Conservation (phyloP, 192 early-diverging fungal species). For the Thamnidium elegans region DNA sequence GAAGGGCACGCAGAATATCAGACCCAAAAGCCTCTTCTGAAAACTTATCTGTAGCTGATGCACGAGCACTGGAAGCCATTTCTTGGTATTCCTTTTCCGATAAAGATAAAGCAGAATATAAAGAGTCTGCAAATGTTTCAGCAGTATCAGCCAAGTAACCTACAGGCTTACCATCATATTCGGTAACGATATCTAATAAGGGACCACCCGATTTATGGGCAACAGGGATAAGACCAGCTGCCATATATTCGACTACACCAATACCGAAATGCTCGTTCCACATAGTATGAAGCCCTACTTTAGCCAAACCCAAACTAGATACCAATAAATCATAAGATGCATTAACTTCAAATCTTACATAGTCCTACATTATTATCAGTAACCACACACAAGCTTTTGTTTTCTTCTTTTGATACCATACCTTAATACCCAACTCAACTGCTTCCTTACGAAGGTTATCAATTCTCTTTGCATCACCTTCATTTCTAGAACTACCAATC, state of each 20-base stretch:
- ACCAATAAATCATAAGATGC: constrained; percentile 69
- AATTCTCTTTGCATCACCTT: constrained; percentile 71
- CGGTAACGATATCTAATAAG: constrained; percentile 76
- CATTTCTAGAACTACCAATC: constrained; percentile 84
- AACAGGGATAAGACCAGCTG: constrained; percentile 77
- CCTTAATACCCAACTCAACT: constrained; percentile 52
- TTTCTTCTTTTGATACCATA: constrained; percentile 21
- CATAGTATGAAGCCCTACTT: constrained; percentile 95
- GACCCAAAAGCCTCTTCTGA: constrained; percentile 61
- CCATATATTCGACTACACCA: constrained; percentile 97
- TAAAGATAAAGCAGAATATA: constrained; percentile 48
- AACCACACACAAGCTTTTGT: neutral
- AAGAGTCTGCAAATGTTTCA: constrained; percentile 63
- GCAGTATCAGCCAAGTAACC: constrained; percentile 63
- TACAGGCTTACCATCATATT: constrained; percentile 41
- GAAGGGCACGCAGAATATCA: constrained; percentile 26
- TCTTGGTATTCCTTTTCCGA: constrained; percentile 35
- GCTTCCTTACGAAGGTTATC: constrained; percentile 51
- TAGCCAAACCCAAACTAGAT: constrained; percentile 54
- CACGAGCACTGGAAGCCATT: constrained; percentile 62
- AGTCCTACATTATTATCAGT: constrained; percentile 41
- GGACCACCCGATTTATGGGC: constrained; percentile 87
- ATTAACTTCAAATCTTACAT: constrained; percentile 80
- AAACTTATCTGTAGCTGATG: constrained; percentile 62
- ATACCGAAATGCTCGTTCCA: constrained; percentile 99